Percentiles rank a stretch among this genome's conserved stretches.
Evolutionary conservation across 108 stramenopile species (phyloP).

Genomic region (Asterionellopsis glacialis): DNA sequence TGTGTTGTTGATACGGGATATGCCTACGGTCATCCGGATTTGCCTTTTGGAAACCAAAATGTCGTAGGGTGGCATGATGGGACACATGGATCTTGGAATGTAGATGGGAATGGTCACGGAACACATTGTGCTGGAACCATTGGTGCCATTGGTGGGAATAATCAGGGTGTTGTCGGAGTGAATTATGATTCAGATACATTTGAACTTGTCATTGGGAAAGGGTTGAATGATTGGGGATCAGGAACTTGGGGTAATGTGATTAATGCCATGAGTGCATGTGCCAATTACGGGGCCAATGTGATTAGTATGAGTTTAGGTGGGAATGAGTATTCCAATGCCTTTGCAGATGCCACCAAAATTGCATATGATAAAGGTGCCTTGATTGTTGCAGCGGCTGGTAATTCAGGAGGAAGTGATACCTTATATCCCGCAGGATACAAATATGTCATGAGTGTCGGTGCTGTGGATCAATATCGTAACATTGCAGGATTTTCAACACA

Average conservation of each 20-base stretch:
- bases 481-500: slow-evolving; percentile 28
- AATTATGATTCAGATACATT: slow-evolving; percentile 1
- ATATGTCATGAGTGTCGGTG: slow-evolving; percentile 36
- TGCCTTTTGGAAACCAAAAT: slow-evolving; percentile 20
- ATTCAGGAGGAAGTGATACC: slow-evolving; percentile 15
- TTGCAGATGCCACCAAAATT: slow-evolving; percentile 2
- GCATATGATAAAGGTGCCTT: slow-evolving; percentile 25
- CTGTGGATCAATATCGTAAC: slow-evolving; percentile 20
- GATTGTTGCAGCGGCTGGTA: slow-evolving; percentile 47
- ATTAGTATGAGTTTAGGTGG: slow-evolving; percentile 35
- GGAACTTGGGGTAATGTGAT: slow-evolving; percentile 1
- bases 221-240: background rate
- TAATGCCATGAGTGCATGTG: slow-evolving; percentile 24
- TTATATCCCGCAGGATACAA: slow-evolving; percentile 42
- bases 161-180: slow-evolving; percentile 12
- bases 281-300: slow-evolving; percentile 31
- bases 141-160: slow-evolving; percentile 27
- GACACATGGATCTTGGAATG: slow-evolving; percentile 20
- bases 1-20: slow-evolving; percentile 56
- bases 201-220: background rate
- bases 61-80: background rate
- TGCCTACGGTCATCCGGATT: slow-evolving; percentile 34
- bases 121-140: slow-evolving; percentile 39
- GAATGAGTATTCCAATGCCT: background rate
- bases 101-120: slow-evolving; percentile 29